Percentiles rank a stretch among this genome's conserved stretches.
Conservation (phyloP, 2,329 filamentous ascomycete species). For the Camptophora hylomeconis region DNA sequence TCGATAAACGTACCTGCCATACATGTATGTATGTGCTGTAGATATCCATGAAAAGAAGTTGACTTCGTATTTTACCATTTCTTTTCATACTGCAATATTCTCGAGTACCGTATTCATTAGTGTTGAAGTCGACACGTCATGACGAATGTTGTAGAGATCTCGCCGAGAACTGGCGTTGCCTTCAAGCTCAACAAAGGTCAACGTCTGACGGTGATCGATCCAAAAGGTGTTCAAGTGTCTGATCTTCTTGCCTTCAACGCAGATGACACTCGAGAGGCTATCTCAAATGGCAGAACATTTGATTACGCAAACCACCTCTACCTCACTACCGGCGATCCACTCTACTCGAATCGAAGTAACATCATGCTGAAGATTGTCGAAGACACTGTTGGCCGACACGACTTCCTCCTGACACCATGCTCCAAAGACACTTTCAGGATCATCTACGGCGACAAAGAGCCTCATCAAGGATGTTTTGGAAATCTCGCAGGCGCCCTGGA, state of each 20-base stretch:
- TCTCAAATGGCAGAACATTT: constrained; percentile 5
- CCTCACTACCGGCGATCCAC: constrained; percentile 3
- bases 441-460: constrained; percentile 17
- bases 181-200: constrained; percentile 4
- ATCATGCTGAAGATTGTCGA: constrained; percentile 5
- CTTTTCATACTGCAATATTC: no score
- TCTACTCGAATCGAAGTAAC: constrained; percentile 7
- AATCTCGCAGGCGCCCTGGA: constrained; percentile 16
- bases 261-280: constrained; percentile 2
- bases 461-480: constrained; percentile 18
- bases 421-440: constrained; percentile 15
- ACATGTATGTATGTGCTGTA: no score
- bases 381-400: constrained; percentile 5
- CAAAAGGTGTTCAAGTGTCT: constrained; percentile 5
- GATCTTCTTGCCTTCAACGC: constrained; percentile 5
- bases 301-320: constrained; percentile 5
- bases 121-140: no score
- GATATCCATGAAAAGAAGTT: no score
- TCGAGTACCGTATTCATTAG: no score
- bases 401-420: constrained; percentile 7
- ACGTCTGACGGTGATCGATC: constrained; percentile 5
- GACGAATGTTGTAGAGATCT: not conserved
- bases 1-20: no score
- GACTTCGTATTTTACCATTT: no score
- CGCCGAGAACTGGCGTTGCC: constrained; percentile 2